Base-by-base conservation (phyloP, 768 basidiomycete species). In the Baorangia bicolor region DNA sequence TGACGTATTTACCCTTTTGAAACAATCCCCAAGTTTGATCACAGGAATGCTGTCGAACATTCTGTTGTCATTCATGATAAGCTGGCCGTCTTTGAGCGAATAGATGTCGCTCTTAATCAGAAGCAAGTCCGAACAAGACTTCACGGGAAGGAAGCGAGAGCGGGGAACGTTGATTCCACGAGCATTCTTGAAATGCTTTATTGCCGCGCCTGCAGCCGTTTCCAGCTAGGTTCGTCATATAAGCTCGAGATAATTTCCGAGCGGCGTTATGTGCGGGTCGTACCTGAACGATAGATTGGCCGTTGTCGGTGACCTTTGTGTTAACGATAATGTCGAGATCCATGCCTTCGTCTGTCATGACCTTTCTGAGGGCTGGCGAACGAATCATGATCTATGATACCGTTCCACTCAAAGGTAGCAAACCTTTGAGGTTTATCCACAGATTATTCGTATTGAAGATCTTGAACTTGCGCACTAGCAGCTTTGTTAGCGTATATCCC, bases 281-380 rank as follows among this genome's bases (percentile, higher is more conserved):
- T 64, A 80, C 81, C 78, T 88, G 92, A 63, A 97, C 83, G 68
- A 97, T 88, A 33, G 92, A 79, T 60, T 87, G 83, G 16, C 94
- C 95, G 57, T 90, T 85, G 63, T 96, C 94, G 28, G 85, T 90
- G 56, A 81, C 81, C 81, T 95, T 92, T 63, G 86, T 86, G 77
- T 95, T 95, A 75, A 94, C 85, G 75, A 96, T 96, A 74, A 97
- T 95, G 69, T 98, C 95, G 46, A 98, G 81, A 71, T 92, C 91
- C 80, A 97, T 86, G 50, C 81, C 82, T 63, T 94, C 91, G 34
- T 75, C 80, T 59, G 91, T 90, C 89, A 96, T 92, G 64, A 95
- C 81, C 52, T 86, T 85, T 80, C 94, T 97, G 71, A 97, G 81
- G 44, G 93, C 94, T 86, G 68, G 39, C 12, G 63, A 49, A 67